These are phyloP conservation scores for Phytophthora cajani DNA, from an alignment of 352 stramenopile species.

Conservation along the genomic window DNA sequence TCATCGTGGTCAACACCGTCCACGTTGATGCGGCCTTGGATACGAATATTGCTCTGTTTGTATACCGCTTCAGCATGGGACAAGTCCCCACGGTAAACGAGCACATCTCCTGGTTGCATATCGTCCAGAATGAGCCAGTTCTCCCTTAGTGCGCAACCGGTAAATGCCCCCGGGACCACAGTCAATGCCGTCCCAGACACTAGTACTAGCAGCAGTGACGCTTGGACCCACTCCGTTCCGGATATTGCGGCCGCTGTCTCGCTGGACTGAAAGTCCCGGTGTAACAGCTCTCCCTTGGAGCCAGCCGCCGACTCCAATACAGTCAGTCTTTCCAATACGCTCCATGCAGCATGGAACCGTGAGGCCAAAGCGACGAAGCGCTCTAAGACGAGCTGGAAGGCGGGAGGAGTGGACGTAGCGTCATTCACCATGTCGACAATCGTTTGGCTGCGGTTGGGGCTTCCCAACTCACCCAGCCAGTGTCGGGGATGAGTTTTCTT, in stretches of 20 bases:
- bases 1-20: no score
- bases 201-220: neutral
- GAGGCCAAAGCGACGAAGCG: neutral
- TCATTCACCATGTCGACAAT: neutral
- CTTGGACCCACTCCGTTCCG: neutral
- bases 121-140: no score
- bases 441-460: neutral
- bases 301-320: neutral
- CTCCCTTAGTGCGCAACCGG: no score
- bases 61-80: no score
- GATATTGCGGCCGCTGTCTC: neutral
- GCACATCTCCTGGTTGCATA: no score
- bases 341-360: neutral
- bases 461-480: neutral
- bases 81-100: no score
- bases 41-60: no score
- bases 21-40: no score
- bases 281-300: neutral
- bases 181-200: neutral
- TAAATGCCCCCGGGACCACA: no score
- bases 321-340: neutral
- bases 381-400: neutral
- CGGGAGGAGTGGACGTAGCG: no score
- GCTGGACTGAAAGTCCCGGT: neutral
- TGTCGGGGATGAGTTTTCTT: neutral